phyloP scores from a whole-genome alignment of 345 rosid species.

The Murraya koenigii region DNA sequence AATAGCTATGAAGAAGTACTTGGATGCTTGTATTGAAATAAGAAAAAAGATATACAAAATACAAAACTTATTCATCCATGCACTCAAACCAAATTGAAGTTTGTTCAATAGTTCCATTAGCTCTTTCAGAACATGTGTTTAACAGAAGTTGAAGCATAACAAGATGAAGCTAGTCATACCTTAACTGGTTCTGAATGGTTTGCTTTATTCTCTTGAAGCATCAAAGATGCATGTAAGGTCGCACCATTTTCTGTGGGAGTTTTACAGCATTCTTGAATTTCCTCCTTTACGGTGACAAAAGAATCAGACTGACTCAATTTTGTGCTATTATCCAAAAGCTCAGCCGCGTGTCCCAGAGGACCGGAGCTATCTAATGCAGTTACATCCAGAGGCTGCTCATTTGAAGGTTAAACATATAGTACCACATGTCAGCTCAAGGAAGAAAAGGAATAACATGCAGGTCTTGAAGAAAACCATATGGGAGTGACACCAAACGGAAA shows the following conservation, averaged over 20 bases:
- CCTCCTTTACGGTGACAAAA: conserved; percentile 20
- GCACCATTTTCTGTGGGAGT: conserved; percentile 9
- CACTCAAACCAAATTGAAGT: background rate
- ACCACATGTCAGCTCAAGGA: background rate
- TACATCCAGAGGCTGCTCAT: conserved; percentile 30
- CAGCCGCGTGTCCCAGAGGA: conserved; percentile 18
- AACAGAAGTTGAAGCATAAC: background rate
- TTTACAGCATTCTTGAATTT: conserved; percentile 24
- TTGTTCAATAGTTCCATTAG: background rate
- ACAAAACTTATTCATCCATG: background rate
- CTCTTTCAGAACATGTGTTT: background rate
- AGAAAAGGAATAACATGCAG: background rate
- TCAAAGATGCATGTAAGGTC: conserved; percentile 17
- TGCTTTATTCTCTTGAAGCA: conserved; percentile 31
- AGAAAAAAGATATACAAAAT: background rate
- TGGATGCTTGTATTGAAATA: background rate
- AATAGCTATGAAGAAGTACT: background rate
- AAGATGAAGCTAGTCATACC: conserved; percentile 24
- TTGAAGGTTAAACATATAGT: conserved; percentile 7
- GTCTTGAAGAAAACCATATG: background rate
- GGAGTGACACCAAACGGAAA: background rate
- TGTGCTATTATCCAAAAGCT: conserved; percentile 17
- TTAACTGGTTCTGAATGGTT: conserved; percentile 24
- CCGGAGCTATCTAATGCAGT: conserved; percentile 20
- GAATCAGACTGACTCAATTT: conserved; percentile 19